These are phyloP conservation scores for Coprinopsis sp. DNA, from an alignment of 768 basidiomycete species.

Conservation along the genomic window DNA sequence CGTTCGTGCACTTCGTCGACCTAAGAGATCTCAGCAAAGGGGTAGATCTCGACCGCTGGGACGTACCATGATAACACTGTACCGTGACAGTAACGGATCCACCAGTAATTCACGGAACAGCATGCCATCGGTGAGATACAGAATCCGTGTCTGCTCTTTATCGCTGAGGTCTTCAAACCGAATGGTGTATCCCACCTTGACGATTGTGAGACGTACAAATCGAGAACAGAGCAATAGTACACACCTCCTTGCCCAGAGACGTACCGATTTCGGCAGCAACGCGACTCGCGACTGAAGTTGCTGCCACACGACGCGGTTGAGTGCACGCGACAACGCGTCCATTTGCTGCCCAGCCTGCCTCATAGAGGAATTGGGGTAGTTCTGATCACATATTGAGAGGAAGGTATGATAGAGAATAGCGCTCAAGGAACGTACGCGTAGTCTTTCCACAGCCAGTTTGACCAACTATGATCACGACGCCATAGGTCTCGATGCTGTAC, in stretches of 20 bases:
- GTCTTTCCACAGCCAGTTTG: slow-evolving; percentile 98
- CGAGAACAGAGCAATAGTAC: slow-evolving; percentile 11
- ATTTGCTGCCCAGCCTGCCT: slow-evolving; percentile 87
- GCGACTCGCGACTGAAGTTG: slow-evolving; percentile 87
- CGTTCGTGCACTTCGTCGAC: slow-evolving; percentile 98
- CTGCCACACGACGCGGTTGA: slow-evolving; percentile 89
- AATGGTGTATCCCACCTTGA: slow-evolving; percentile 95
- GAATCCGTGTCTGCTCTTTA: slow-evolving; percentile 80
- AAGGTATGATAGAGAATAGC: slow-evolving; percentile 2
- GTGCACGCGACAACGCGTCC: slow-evolving; percentile 89
- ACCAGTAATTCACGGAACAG: slow-evolving; percentile 91
- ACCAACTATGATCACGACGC: slow-evolving; percentile 84
- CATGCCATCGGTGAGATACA: slow-evolving; percentile 98
- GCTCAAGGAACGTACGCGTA: slow-evolving; percentile 66
- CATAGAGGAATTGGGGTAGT: slow-evolving; percentile 90
- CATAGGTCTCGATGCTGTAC: slow-evolving; percentile 78
- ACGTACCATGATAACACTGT: slow-evolving; percentile 90
- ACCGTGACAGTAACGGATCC: slow-evolving; percentile 87
- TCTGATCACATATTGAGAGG: slow-evolving; percentile 44
- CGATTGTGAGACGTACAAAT: background rate
- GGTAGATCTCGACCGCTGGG: slow-evolving; percentile 1
- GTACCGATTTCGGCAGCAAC: slow-evolving; percentile 92
- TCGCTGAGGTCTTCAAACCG: slow-evolving; percentile 92
- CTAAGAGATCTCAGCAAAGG: slow-evolving; percentile 33
- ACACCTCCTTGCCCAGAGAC: slow-evolving; percentile 82